Base-by-base conservation (phyloP, 495 filamentous ascomycete genomes). In the Aspergillus incahuasiensis region DNA sequence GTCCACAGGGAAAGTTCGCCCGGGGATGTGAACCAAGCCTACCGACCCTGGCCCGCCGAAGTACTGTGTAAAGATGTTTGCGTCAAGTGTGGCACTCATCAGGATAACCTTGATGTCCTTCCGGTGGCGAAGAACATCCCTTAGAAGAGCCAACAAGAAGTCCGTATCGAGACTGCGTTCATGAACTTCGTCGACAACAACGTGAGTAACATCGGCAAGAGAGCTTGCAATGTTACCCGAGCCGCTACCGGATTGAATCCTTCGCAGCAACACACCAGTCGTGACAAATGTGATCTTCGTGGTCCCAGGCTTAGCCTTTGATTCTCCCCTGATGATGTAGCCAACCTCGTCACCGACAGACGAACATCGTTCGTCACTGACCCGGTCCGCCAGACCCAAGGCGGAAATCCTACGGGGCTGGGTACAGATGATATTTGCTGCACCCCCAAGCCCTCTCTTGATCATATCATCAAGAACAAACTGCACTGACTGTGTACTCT, bases 1-100 rank as follows among this genome's bases (percentile, higher is more conserved):
- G 53, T 88, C 70, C 8, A 98, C 91, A 3, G 94, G 92, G 67
- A 86, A 91, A 21, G 92, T 97, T 42, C 94, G 80, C 15, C 94
- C 94, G 42, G 86, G 78, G 54, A 98, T 97, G 67, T 94, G 87
- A 12, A 97, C 84, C 52, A 82, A 56, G 2, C 86, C 88, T 53
- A 97, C 91, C 12, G 74, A 75, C 24, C 82, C 75, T 18, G 79
- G 76, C 9, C 79, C 80, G 13, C 80, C 81, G 67, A 98, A 97
- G 69, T 98, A 98, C 34, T 79, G 74, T 54, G 83, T 84, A 69
- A 97, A 98, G 5, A 92, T 83, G 3, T 82, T 79, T 9, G 95
- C 92, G 70, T 98, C 94, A 3, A 98, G 82, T 6, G 94, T 98
- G 12, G 94, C 94, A 67, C 90, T 95, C 95, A 98, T 98, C n/a